Evolutionary conservation across 1,139 yeast genomes (phyloP).

Genomic region (Candida smagusa): DNA sequence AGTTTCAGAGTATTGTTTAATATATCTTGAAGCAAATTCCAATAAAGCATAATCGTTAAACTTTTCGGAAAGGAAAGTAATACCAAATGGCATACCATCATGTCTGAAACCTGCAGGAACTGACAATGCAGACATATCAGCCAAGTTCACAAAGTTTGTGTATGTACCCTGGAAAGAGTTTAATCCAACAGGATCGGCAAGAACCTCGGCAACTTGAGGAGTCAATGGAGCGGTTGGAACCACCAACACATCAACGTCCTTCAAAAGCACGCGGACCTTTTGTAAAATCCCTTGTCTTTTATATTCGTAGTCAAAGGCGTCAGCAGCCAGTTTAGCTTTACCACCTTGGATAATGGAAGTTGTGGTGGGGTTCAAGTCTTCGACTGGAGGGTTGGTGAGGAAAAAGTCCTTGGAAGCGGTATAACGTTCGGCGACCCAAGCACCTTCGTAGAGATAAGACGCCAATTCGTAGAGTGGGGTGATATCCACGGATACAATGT

Average conservation of each 20-base stretch:
- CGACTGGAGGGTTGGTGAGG: slow-evolving; percentile 67
- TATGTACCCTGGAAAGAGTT: slow-evolving; percentile 94
- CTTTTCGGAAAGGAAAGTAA: slow-evolving; percentile 76
- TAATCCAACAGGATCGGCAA: slow-evolving; percentile 72
- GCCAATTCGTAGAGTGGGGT: slow-evolving; percentile 77
- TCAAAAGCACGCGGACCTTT: slow-evolving; percentile 53
- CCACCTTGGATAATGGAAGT: slow-evolving; percentile 72
- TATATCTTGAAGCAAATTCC: slow-evolving; percentile 73
- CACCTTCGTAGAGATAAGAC: slow-evolving; percentile 88
- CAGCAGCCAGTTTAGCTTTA: slow-evolving; percentile 72
- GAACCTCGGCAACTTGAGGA: slow-evolving; percentile 73
- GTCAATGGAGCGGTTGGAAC: slow-evolving; percentile 94
- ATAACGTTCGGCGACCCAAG: slow-evolving; percentile 98
- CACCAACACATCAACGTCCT: slow-evolving; percentile 66
- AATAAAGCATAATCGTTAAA: slow-evolving; percentile 87
- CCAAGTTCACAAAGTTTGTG: slow-evolving; percentile 93
- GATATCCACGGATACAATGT: slow-evolving; percentile 62
- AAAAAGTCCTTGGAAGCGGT: slow-evolving; percentile 77
- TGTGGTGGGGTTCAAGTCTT: slow-evolving; percentile 82
- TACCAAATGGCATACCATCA: slow-evolving; percentile 89
- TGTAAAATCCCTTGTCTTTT: slow-evolving; percentile 74
- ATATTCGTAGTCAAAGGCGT: slow-evolving; percentile 80
- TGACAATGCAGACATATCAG: slow-evolving; percentile 89
- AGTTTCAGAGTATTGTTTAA: slow-evolving; percentile 32
- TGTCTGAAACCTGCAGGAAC: slow-evolving; percentile 82